These are phyloP conservation scores for Phascolomyces articulosus DNA, from an alignment of 371 early-diverging fungal species.

Conservation along the genomic window DNA sequence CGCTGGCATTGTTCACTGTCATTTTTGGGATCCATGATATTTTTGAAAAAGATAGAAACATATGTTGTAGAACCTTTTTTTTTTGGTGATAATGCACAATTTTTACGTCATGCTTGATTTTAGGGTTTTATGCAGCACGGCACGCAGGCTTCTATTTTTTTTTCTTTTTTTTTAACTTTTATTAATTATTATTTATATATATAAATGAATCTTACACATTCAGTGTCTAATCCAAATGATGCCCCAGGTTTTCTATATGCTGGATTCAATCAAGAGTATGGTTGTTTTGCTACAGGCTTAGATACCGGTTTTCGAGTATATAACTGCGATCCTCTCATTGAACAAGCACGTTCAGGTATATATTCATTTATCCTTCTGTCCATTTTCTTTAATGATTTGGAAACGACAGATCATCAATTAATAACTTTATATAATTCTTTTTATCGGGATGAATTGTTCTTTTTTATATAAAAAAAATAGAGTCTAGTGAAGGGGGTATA, in stretches of 20 bases:
- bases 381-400: too few species aligned
- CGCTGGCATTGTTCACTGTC: too few species aligned
- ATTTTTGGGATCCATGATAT: too few species aligned
- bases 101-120: neutral
- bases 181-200: neutral
- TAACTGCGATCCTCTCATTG: slow-evolving; percentile 91
- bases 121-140: slow-evolving; percentile 6
- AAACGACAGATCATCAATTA: too few species aligned
- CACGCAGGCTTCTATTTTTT: neutral
- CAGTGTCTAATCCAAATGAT: slow-evolving; percentile 51
- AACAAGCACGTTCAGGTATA: slow-evolving; percentile 78
- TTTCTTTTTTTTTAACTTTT: neutral
- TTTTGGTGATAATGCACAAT: too few species aligned
- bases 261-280: slow-evolving; percentile 84
- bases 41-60: too few species aligned
- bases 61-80: too few species aligned
- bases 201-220: slow-evolving; percentile 62
- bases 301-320: slow-evolving; percentile 90
- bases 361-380: too few species aligned
- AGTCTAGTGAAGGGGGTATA: slow-evolving; percentile 86
- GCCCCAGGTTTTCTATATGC: slow-evolving; percentile 66
- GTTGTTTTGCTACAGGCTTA: slow-evolving; percentile 93
- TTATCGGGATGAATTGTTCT: neutral
- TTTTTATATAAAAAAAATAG: slow-evolving; percentile 33
- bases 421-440: too few species aligned